Base-by-base conservation (phyloP, 768 basidiomycete genomes). In the Leccinum boreale region DNA sequence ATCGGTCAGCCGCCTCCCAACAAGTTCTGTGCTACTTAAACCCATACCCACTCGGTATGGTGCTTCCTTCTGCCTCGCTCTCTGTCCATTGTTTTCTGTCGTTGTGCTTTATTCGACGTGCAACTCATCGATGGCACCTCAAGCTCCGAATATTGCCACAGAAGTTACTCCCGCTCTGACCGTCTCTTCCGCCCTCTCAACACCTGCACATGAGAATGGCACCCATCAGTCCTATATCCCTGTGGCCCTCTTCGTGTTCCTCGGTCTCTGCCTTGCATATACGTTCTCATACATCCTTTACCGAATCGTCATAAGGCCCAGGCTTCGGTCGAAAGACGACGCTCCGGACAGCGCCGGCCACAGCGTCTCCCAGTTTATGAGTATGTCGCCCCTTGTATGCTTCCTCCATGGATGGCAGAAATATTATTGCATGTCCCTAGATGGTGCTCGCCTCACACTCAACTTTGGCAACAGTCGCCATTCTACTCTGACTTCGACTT, bases 281-380 rank as follows among this genome's bases (percentile, higher is more conserved):
- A 62, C 65, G 12, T 24, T 67, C 2, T 63, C 68, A 31, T 71
- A 71, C 39, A 14, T 70, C 28, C 52, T 73, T 45, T 73, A 71
- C 52, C 67, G 71, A 2, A 33, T 66, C 42, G 10, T 67, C 54
- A 64, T 62, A 60, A 33, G 60, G n/a, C 57, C 53, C 47, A 62
- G 53, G 57, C 66, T 50, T 24, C 50, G 8, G 3, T 57, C 67
- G 2, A 11, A 57, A 46, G 56, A 46, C 5, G 61, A 57, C n/a
- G 17, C n/a, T 10, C 66, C 66, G 23, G 65, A 62, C 9, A 50
- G 58, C n/a, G 62, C 70, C 11, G 62, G 66, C 24, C 65, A 61
- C 19, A 64, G 59, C 14, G 67, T 72, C 11, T 58, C 64, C 52
- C 62, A 58, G 51, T 68, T 70, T 6, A 73, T 68, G 71, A 72